Conservation (phyloP, 352 stramenopile species). For the Pythium coloratum region DNA sequence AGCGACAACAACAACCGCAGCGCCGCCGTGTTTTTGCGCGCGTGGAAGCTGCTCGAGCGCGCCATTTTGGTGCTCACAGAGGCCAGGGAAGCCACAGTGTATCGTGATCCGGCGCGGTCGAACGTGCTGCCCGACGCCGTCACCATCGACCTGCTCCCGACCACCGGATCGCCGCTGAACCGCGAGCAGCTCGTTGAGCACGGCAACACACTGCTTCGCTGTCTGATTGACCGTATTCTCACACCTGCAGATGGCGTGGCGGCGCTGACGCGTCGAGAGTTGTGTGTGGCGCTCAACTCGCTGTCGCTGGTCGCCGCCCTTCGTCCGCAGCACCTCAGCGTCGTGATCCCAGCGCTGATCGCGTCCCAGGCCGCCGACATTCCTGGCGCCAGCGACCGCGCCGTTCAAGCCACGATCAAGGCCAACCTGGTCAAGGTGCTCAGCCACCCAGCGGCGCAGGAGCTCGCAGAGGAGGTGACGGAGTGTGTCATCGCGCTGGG, state of each 20-base stretch:
- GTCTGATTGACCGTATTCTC: slow-evolving; percentile 38
- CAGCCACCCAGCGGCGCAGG: slow-evolving; percentile 54
- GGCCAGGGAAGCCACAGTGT: slow-evolving; percentile 55
- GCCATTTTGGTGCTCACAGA: slow-evolving; percentile 55
- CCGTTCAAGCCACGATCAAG: slow-evolving; percentile 61
- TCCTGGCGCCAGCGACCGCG: slow-evolving; percentile 32
- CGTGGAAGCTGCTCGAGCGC: slow-evolving; percentile 64
- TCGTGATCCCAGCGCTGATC: slow-evolving; percentile 54
- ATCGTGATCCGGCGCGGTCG: slow-evolving; percentile 69
- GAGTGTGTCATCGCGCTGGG: slow-evolving; percentile 67
- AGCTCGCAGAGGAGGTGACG: slow-evolving; percentile 71
- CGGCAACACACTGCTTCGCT: slow-evolving; percentile 41
- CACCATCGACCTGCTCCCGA: slow-evolving; percentile 51
- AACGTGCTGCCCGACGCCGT: slow-evolving; percentile 73
- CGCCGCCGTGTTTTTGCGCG: slow-evolving; percentile 46
- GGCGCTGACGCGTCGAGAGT: slow-evolving; percentile 44
- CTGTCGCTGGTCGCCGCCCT: slow-evolving; percentile 59
- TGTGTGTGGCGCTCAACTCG: slow-evolving; percentile 69
- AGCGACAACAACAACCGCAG: slow-evolving; percentile 51
- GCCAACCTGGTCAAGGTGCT: slow-evolving; percentile 75
- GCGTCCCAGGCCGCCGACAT: slow-evolving; percentile 33
- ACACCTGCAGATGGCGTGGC: slow-evolving; percentile 15
- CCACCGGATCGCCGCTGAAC: slow-evolving; percentile 35
- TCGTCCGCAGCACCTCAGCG: slow-evolving; percentile 55
- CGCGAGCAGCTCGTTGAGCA: slow-evolving; percentile 40